Conservation (phyloP, 129 eudicot genomes). For the Lactuca sativa region DNA sequence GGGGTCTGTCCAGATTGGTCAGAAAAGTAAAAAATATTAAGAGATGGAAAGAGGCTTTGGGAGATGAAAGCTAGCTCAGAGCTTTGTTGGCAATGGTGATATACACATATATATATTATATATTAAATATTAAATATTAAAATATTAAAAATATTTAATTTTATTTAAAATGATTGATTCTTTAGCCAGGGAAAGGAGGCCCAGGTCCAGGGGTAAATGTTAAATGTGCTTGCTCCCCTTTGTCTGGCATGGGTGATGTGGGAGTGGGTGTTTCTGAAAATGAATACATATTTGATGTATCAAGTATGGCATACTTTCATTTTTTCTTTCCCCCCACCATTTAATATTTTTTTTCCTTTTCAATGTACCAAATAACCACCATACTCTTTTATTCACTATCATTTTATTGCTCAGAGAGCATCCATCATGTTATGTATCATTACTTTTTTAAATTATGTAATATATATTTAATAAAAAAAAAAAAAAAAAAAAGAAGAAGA, state of each 20-base stretch:
- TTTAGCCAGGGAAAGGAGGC: constrained; percentile 32
- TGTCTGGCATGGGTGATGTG: constrained; percentile 32
- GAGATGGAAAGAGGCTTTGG: constrained; percentile 46
- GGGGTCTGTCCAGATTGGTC: constrained; percentile 50
- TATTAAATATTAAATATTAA: not conserved
- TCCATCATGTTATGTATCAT: not conserved
- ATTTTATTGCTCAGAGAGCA: not conserved
- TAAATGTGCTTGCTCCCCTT: constrained; percentile 29
- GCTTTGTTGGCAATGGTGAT: constrained; percentile 40
- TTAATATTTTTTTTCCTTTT: constrained; percentile 17
- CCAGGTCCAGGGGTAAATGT: constrained; percentile 29
- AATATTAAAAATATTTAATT: not conserved
- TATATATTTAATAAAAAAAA: too few species aligned
- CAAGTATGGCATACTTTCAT: constrained; percentile 22
- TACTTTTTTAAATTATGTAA: too few species aligned
- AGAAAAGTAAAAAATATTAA: constrained; percentile 38
- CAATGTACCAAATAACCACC: constrained; percentile 25
- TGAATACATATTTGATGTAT: constrained; percentile 29
- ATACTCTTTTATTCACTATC: constrained; percentile 12
- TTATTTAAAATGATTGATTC: constrained; percentile 30
- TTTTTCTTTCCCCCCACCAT: constrained; percentile 15
- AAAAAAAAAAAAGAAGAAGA: too few species aligned
- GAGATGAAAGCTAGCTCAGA: constrained; percentile 46
- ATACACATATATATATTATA: not conserved
- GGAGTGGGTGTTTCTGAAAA: constrained; percentile 28